Evolutionary conservation across 1,139 yeast species (phyloP).

Genomic region (Diutina scorzettiae): DNA sequence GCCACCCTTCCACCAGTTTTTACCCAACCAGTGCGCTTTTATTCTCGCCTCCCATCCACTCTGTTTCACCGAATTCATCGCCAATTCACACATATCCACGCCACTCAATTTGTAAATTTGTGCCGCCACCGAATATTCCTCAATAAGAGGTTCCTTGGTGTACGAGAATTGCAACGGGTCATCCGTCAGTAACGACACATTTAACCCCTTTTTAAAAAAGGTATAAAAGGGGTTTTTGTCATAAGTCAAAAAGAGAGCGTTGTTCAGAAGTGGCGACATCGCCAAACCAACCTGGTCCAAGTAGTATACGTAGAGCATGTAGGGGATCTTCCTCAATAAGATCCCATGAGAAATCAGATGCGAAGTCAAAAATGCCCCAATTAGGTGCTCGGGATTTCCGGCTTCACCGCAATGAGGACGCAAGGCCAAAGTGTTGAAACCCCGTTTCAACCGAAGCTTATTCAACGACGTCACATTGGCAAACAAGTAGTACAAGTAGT

Average conservation of each 20-base stretch:
- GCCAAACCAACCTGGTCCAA: constrained; percentile 94
- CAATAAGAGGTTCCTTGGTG: constrained; percentile 95
- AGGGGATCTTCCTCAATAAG: constrained; percentile 81
- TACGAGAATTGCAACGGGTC: constrained; percentile 78
- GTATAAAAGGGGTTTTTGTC: constrained; percentile 88
- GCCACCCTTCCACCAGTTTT: constrained; percentile 48
- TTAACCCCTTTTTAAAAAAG: constrained; percentile 85
- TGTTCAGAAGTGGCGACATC: constrained; percentile 97
- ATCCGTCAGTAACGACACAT: constrained; percentile 78
- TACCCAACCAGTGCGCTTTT: constrained; percentile 90
- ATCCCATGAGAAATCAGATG: constrained; percentile 96
- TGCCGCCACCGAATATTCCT: constrained; percentile 95
- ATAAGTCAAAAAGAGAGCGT: constrained; percentile 88
- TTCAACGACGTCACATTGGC: constrained; percentile 81
- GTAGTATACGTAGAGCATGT: constrained; percentile 84
- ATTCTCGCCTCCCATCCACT: constrained; percentile 83
- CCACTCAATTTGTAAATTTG: constrained; percentile 88
- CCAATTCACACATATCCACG: constrained; percentile 97
- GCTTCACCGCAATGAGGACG: constrained; percentile 99
- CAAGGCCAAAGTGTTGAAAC: constrained; percentile 78
- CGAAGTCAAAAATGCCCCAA: constrained; percentile 78
- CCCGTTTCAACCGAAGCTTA: constrained; percentile 61
- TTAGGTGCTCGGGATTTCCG: constrained; percentile 95
- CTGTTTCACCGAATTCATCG: constrained; percentile 67
- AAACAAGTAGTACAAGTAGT: constrained; percentile 79